Evolutionary conservation across 2,329 filamentous ascomycete species (phyloP), one percentile per base, ranked within the genome.

Genomic region (Alternaria ethzedia): DNA sequence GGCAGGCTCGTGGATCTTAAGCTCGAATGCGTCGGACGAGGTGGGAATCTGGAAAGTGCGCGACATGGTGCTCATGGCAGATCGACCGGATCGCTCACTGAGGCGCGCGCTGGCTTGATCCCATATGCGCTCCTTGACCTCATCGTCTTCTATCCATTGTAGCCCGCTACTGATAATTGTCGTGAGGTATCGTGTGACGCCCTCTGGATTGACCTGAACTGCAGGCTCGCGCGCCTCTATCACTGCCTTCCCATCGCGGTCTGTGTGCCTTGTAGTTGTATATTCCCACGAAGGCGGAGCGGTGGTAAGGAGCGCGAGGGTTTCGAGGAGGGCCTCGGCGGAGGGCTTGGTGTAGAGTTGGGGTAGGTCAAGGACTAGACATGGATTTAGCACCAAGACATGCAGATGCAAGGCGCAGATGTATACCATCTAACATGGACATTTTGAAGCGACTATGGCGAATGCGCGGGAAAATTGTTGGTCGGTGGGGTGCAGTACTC

Each of bases 1-100:
- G 1, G 94, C 90, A 2, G 96, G 96, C 77, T 99, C 96, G 60
- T 93, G 87, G 43, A 99, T 88, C 36, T 86, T 85, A 54, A 99
- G 83, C 49, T 90, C 86, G 54, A 80, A 77, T 3, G 70, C 61
- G 23, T 68, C 67, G n/a, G 75, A 76, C 11, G 79, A 78, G 13
- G 81, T 75, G 25, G 87, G 86, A 45, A 92, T 87, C 8, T 72
- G 79, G 77, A 92, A 91, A 11, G 81, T 82, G 45, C 90, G 84
- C 49, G 84, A 87, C 70, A 91, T 84, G 26, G 87, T 84, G 23
- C 87, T 86, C 87, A 90, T 90, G 43, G 87, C 90, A 81, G 78
- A 87, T 57, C 96, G 87, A 2, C 96, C 96, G 65, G 94, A 97
- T 15, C 95, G 87, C 79, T 97, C 94, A 46, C 92, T 90, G 65